A percentile compares a stretch with the other conserved stretches of the same genome.
Conservation (phyloP, 345 rosid genomes). For the Acer yangbiense region DNA sequence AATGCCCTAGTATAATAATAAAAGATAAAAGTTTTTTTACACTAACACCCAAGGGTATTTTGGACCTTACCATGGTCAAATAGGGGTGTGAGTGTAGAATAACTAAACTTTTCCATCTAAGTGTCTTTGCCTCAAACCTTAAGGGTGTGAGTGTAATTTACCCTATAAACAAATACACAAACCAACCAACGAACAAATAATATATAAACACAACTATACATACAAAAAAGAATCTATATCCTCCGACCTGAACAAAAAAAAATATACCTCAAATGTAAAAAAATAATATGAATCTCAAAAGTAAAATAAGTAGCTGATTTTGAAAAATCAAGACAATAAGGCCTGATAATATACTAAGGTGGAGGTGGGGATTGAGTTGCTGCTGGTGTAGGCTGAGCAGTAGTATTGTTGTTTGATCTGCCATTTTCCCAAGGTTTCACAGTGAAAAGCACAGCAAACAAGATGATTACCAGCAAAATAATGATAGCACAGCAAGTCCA, state of each 20-base stretch:
- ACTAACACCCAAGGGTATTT: too few species aligned
- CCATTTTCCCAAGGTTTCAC: conserved; percentile 64
- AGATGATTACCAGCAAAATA: conserved; percentile 60
- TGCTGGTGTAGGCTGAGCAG: not conserved
- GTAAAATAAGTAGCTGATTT: not conserved
- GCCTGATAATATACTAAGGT: not conserved
- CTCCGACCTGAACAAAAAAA: not conserved
- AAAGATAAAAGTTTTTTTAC: too few species aligned
- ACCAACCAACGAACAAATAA: not conserved
- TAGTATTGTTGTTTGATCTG: conserved; percentile 1
- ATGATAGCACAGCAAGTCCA: conserved; percentile 74
- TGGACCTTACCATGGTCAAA: too few species aligned
- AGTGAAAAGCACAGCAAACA: conserved; percentile 56
- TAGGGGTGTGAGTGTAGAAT: too few species aligned
- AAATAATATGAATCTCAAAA: not conserved
- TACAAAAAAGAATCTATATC: conserved; percentile 6
- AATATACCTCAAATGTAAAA: not conserved
- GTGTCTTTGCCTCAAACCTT: too few species aligned
- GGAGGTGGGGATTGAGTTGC: not conserved
- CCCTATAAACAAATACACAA: not conserved
- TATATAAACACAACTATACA: conserved; percentile 7
- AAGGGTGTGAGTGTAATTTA: too few species aligned
- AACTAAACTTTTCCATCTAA: too few species aligned
- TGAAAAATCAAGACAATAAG: too few species aligned
- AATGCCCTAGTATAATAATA: too few species aligned